These are phyloP conservation scores for Amborella trichopoda DNA, from an alignment of 164 flowering plant species.

Conservation along the genomic window DNA sequence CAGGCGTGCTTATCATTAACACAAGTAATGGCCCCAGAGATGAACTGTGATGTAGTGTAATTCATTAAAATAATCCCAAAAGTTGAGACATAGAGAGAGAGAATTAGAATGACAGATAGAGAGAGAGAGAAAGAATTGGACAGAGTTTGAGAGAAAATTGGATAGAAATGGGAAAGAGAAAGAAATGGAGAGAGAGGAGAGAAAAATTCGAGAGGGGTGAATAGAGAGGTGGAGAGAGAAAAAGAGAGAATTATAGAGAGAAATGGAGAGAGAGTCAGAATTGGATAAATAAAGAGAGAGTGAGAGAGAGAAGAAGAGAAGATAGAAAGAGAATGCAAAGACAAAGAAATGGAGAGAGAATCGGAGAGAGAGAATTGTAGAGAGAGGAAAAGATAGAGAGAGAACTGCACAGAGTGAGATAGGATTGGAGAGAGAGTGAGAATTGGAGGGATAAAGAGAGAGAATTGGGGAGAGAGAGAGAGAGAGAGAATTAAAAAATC, in stretches of 20 bases:
- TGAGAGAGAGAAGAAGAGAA: background rate
- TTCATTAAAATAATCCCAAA: conserved; percentile 5
- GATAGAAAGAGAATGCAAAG: background rate
- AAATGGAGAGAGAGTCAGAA: background rate
- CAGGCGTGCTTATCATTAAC: conserved; percentile 78
- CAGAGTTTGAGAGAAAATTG: background rate
- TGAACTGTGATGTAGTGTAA: conserved; percentile 25
- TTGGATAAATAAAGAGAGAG: background rate
- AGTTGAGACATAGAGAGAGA: background rate
- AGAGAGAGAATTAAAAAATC: background rate
- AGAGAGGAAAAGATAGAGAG: background rate
- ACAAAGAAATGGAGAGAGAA: background rate
- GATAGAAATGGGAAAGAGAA: background rate
- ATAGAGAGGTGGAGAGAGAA: background rate
- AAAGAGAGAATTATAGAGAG: background rate
- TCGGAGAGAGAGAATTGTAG: background rate
- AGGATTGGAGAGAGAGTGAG: background rate
- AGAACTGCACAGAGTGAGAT: background rate
- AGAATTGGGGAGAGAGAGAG: background rate
- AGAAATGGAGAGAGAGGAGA: background rate
- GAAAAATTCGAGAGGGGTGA: background rate
- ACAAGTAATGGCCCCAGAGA: conserved; percentile 20
- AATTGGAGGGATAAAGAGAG: background rate
- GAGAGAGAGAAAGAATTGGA: background rate
- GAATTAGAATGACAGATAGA: background rate